Evolutionary conservation across 768 basidiomycete species (phyloP), one percentile per base, ranked within the genome.

Genomic region (Strobilomyces echinocephalus): DNA sequence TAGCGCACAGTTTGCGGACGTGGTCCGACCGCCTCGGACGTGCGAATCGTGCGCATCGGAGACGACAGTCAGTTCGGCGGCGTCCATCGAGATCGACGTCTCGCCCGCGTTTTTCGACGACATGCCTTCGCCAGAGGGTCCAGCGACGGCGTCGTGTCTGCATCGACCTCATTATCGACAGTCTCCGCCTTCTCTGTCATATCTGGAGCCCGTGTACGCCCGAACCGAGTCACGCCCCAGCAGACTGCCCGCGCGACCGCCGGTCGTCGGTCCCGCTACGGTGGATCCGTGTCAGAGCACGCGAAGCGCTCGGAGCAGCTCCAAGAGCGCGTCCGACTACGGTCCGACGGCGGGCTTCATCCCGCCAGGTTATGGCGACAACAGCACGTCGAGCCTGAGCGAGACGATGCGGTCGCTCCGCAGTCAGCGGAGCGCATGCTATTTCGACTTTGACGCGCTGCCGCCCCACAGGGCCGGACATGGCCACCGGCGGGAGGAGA

Each of bases 31-130:
- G 0, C 26, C 56, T 3, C 24, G 41, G 9, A 54, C 59, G 2
- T 60, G 59, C 55, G 58, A 54, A 40, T 64, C 68, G 6, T 67
- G 52, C 41, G 58, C 47, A 48, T 56, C 63, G 0, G 59, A 49
- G 15, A 46, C 33, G 16, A 47, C 33, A 14, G 50, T 15, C 16
- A 15, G 46, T 30, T 61, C 59, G 15, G 62, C 69, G 14, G 30
- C 39, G 16, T 53, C 39, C 20, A 50, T 58, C 34, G 61, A 63
- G 20, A 73, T 69, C 49, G 68, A 74, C 39, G 67, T 78, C 34
- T 78, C 76, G 12, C 74, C 75, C 15, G 76, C 76, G 9, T 72
- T 70, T 55, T 76, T 73, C 54, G 76, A 77, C 50, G 72, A 73
- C 33, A 61, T 74, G 14, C 75, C 77, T 8, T 70, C 73, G 0